Conservation (phyloP, 257 asterid genomes). For the Capsicum baccatum region DNA sequence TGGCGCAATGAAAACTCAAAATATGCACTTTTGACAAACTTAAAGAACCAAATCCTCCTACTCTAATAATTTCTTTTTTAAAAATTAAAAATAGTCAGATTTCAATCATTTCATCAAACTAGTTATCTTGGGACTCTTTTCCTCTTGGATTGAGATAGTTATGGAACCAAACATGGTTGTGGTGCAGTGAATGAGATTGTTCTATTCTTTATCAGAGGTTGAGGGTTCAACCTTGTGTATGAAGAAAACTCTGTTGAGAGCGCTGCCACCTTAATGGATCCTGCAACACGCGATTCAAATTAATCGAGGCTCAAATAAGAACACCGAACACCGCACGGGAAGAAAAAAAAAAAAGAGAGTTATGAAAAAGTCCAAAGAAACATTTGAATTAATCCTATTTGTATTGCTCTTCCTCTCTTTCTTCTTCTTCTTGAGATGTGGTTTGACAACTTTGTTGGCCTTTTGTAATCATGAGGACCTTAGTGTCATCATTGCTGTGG, state of each 20-base stretch:
- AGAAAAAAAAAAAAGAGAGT: background rate
- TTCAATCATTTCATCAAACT: too few relatives aligned
- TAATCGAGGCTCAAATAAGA: too few relatives aligned
- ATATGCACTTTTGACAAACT: background rate
- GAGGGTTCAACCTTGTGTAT: too few relatives aligned
- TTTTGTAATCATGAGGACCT: constrained; percentile 41
- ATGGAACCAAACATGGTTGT: background rate
- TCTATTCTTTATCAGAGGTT: too few relatives aligned
- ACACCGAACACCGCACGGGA: too few relatives aligned
- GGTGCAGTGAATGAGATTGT: too few relatives aligned
- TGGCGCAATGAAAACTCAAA: too few relatives aligned
- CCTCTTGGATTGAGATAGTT: constrained; percentile 27
- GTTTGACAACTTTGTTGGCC: constrained; percentile 31
- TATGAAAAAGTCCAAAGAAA: background rate
- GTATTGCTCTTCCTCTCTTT: constrained; percentile 11
- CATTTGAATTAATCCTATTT: background rate
- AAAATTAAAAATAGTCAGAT: too few relatives aligned
- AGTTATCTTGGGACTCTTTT: constrained; percentile 31
- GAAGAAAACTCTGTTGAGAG: too few relatives aligned
- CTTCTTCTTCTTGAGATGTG: constrained; percentile 24
- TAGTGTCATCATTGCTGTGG: constrained; percentile 46
- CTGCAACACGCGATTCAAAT: too few relatives aligned
- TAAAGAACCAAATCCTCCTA: background rate
- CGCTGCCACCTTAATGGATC: too few relatives aligned
- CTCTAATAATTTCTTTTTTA: too few relatives aligned